Conservation (phyloP, 305 asterid genomes). For the Fraxinus dipetala region DNA sequence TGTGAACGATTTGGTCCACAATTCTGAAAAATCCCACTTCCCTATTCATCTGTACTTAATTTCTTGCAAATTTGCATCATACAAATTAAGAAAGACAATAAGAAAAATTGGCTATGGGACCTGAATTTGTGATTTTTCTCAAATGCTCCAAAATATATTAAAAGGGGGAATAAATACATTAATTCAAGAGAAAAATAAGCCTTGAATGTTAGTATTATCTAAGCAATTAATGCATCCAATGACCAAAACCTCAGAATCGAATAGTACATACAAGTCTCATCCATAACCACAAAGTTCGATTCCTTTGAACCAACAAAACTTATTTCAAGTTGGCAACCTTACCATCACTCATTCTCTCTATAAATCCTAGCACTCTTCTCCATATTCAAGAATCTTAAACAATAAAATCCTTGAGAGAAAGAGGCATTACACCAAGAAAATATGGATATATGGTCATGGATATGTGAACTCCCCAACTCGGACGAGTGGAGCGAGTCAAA, state of each 20-base stretch:
- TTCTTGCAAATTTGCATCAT: neutral
- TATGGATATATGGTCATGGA: constrained; percentile 92
- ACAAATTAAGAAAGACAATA: neutral
- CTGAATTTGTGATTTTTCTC: neutral
- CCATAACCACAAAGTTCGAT: constrained; percentile 33
- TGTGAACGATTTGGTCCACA: neutral
- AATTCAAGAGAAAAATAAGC: neutral
- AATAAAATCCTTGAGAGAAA: neutral
- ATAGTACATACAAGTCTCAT: constrained; percentile 30
- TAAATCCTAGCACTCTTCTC: constrained; percentile 21
- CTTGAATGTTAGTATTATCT: neutral
- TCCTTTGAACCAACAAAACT: constrained; percentile 44
- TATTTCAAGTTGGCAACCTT: constrained; percentile 42
- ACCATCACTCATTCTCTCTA: constrained; percentile 54
- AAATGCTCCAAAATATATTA: neutral
- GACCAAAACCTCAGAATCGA: constrained; percentile 33
- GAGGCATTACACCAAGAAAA: neutral
- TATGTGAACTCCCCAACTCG: constrained; percentile 61
- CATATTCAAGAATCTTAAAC: neutral
- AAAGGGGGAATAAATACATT: neutral
- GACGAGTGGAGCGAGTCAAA: constrained; percentile 37
- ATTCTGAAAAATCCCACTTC: neutral
- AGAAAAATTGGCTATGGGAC: neutral
- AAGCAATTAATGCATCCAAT: constrained; percentile 42
- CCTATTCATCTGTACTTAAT: neutral